phyloP scores from a whole-genome alignment of 2,329 filamentous ascomycete species.

The Cylindrodendrum hubeiense region DNA sequence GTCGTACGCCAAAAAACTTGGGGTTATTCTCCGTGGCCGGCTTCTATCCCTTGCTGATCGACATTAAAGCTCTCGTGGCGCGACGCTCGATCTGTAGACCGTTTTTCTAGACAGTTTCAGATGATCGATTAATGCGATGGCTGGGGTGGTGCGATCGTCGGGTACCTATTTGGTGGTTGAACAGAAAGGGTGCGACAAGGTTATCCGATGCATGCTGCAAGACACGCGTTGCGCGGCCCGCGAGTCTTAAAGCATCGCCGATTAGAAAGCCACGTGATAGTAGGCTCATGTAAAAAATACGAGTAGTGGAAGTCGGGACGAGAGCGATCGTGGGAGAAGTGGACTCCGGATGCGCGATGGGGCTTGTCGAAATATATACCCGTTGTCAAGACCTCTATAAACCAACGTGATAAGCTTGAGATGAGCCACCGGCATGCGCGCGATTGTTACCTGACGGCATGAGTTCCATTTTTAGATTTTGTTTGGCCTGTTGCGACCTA shows the following conservation, averaged over 20 bases:
- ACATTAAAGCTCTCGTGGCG: not conserved
- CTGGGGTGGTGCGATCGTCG: not conserved
- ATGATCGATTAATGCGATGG: not conserved
- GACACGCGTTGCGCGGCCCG: not conserved
- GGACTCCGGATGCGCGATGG: not conserved
- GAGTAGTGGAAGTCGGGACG: not conserved
- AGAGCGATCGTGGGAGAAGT: not conserved
- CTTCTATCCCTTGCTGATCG: not conserved
- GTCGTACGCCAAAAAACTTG: not conserved
- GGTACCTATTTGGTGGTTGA: not conserved
- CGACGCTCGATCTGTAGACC: not conserved
- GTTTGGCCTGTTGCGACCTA: not conserved
- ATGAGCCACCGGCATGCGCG: not conserved
- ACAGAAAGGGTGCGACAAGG: not conserved
- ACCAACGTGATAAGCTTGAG: not conserved
- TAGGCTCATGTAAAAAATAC: not conserved
- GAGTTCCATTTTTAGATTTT: not conserved
- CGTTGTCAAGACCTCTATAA: not conserved
- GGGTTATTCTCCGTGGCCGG: not conserved
- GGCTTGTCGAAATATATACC: not conserved
- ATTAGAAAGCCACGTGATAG: not conserved
- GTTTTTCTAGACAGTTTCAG: not conserved
- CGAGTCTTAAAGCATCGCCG: not conserved
- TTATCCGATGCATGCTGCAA: slow-evolving; percentile 1
- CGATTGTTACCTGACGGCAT: not conserved